Base-by-base conservation (phyloP, 805 yeast genomes). In the Isabelozyma heimii region DNA sequence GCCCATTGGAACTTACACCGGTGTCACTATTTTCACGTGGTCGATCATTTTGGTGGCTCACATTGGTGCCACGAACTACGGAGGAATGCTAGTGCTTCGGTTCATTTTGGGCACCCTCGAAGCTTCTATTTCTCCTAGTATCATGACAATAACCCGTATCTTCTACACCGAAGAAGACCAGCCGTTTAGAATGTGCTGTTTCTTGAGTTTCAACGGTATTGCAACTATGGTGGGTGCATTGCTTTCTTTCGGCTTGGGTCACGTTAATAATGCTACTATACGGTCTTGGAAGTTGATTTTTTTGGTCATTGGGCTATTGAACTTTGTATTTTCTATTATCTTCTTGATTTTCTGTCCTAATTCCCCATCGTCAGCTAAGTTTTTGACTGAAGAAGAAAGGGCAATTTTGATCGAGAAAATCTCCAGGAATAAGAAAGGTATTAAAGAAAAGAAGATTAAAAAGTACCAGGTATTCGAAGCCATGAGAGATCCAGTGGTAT, bases 41-140 rank as follows among this genome's bases (percentile, higher is more conserved):
- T 48, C 59, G 4, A 33, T 39, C 54, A 37, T 47, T 49, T 14
- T 39, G 48, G 42, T 46, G 40, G 28, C 59, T 52, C 9, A 52
- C 59, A 13, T 15, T n/a, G 35, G 35, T 8, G 35, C 44, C 38
- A 30, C 45, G 13, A 44, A 41, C 28, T 60, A 47, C 46, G 57
- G 50, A 9, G 51, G 54, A 5, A 43, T 60, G 17, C 47, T 58
- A 14, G 59, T 46, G 2, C 39, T 58, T 15, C 47, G 63, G 37
- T 51, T 60, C 39, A 33, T 60, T 3, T 49, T 56, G 56, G 65
- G 72, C 13, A 43, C 70, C 8, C 55, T 62, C 44, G 77, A 73
- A 55, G 27, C 27, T 6, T 40, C 27, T 40, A 40, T 40, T 12
- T 58, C 57, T 8, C 62, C 63, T 6, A 56, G 56, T 16, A 47